phyloP scores from a whole-genome alignment of 495 filamentous ascomycete genomes.

The Lichina pygmaea region DNA sequence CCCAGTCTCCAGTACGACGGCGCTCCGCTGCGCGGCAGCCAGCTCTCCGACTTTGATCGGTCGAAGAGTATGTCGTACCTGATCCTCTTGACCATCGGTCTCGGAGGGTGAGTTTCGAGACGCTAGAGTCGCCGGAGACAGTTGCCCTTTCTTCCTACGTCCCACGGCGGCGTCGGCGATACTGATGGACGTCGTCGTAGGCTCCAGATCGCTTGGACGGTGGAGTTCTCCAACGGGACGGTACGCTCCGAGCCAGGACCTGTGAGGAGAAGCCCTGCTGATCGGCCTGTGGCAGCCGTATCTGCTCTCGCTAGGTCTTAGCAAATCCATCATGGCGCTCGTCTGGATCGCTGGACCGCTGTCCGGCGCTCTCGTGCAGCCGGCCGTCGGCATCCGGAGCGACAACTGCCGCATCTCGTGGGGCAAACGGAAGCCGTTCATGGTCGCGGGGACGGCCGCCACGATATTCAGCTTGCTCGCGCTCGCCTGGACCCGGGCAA shows the following conservation, averaged over 20 bases:
- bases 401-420: constrained; percentile 58
- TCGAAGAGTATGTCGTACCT: constrained; percentile 65
- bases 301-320: constrained; percentile 55
- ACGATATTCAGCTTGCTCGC: constrained; percentile 47
- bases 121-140: neutral
- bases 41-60: constrained; percentile 19
- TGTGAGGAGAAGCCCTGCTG: neutral
- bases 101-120: constrained; percentile 31
- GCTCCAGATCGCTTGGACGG: constrained; percentile 83
- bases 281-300: constrained; percentile 19
- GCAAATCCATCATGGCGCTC: constrained; percentile 75
- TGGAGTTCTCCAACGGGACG: constrained; percentile 69
- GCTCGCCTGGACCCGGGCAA: constrained; percentile 61
- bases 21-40: constrained; percentile 10
- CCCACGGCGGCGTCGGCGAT: neutral
- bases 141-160: too few species aligned
- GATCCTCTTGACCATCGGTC: constrained; percentile 54
- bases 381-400: constrained; percentile 77
- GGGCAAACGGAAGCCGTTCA: constrained; percentile 77
- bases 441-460: constrained; percentile 45
- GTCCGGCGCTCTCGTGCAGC: constrained; percentile 67
- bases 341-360: constrained; percentile 88
- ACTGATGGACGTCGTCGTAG: constrained; percentile 10
- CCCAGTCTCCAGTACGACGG: constrained; percentile 1
- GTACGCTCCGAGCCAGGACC: constrained; percentile 12